Base-by-base conservation (phyloP, 2,329 filamentous ascomycete genomes). In the Pyrenophora seminiperda region DNA sequence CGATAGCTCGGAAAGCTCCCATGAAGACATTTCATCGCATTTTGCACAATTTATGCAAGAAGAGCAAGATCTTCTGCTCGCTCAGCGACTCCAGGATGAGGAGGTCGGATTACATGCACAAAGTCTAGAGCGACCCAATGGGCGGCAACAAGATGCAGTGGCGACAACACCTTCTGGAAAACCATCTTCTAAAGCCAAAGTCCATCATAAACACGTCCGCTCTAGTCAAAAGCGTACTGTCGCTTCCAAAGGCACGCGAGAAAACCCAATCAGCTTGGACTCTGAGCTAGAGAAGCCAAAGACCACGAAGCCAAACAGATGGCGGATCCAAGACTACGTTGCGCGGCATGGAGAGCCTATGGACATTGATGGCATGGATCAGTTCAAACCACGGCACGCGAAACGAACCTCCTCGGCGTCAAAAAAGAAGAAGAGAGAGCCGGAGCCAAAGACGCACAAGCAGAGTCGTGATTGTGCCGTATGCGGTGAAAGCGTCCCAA, bases 391-490 rank as follows among this genome's bases (percentile, higher is more conserved):
- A 24, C 22, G 17, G 15, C 40, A 27, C 10, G 24, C 24, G 10
- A 27, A 11, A 3, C 24, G 24, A 27, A 3, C 24, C 7, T 9
- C 3, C 22, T 9, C 22, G 22, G 13, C 9, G 4, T 4, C 24
- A 27, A 27, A 11, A 27, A 27, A 11, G 24, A 27, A 27, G 7
- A 27, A 9, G 2, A 27, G 24, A 27, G 24, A 27, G 7, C 9
- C 10, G 9, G 45, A 48, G 3, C 38, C 31, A 30, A 20, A 24
- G 14, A 9, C 20, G 10, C 34, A 31, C n/a, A 17, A 34, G n/a
- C 30, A 18, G 7, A 52, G 17, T 6, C 50, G 51, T 15, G 53
- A 62, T 7, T 70, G 67, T 34, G 56, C 43, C 10, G 63, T 68
- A 33, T 68, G 65, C 33, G 53, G 55, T 17, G 57, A 64, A 2